Percentiles rank a stretch among this genome's conserved stretches.
These are phyloP conservation scores for Daldinia childiae DNA, from an alignment of 495 filamentous ascomycete genomes.

Conservation along the genomic window DNA sequence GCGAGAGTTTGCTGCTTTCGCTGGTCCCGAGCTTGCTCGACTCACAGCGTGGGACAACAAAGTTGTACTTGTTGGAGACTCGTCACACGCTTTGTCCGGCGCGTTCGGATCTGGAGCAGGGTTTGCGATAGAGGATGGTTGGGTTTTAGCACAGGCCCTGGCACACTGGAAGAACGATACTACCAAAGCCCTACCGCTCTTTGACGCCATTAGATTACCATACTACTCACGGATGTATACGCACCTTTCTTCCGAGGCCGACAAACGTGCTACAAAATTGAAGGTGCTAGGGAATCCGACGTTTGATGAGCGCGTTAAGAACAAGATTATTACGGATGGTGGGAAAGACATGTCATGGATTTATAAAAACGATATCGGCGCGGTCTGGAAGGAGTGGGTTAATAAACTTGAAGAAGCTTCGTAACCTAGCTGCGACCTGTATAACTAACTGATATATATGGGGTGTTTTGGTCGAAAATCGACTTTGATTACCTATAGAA, in stretches of 20 bases:
- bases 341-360: constrained; percentile 56
- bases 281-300: constrained; percentile 32
- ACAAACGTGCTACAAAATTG: constrained; percentile 38
- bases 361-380: constrained; percentile 57
- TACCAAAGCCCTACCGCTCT: constrained; percentile 51
- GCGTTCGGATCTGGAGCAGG: constrained; percentile 61
- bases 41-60: constrained; percentile 56
- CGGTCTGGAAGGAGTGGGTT: constrained; percentile 52
- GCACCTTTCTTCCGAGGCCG: constrained; percentile 45
- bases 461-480: too few species aligned
- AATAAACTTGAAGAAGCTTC: constrained; percentile 12
- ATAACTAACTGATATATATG: too few species aligned
- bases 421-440: constrained; percentile 7
- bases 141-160: constrained; percentile 56
- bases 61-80: constrained; percentile 59
- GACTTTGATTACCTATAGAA: too few species aligned
- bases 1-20: constrained; percentile 58
- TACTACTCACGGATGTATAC: constrained; percentile 58
- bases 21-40: constrained; percentile 51
- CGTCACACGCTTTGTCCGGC: constrained; percentile 60
- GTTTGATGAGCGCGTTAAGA: constrained; percentile 43
- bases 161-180: constrained; percentile 44
- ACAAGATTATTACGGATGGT: constrained; percentile 46
- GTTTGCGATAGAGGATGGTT: constrained; percentile 63
- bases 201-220: constrained; percentile 55